phyloP scores from a whole-genome alignment of 2,329 filamentous ascomycete species.

The Nakataea oryzae region DNA sequence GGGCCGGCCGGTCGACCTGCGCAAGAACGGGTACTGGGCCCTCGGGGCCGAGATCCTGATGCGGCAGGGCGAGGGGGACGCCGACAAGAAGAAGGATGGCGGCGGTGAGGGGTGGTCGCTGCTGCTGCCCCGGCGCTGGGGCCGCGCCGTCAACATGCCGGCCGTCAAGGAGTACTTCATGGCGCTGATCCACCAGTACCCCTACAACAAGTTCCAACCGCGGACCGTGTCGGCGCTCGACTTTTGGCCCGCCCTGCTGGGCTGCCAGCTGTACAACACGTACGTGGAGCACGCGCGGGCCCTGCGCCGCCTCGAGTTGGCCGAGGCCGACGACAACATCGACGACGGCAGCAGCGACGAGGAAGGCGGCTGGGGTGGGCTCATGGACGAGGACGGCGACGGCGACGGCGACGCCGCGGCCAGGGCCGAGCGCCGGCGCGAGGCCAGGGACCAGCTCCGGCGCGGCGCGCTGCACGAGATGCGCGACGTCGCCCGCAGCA shows the following conservation, averaged over 20 bases:
- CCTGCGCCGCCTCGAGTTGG: conserved; percentile 22
- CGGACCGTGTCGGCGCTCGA: conserved; percentile 54
- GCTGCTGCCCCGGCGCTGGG: conserved; percentile 22
- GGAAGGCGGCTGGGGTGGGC: conserved; percentile 13
- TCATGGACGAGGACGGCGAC: conserved; percentile 11
- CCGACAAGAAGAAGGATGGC: conserved; percentile 6
- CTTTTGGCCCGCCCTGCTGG: conserved; percentile 75
- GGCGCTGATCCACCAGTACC: conserved; percentile 64
- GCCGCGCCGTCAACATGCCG: conserved; percentile 31
- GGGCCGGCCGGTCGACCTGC: conserved; percentile 54
- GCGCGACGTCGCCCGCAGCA: conserved; percentile 50
- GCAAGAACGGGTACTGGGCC: conserved; percentile 64
- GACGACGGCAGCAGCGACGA: conserved; percentile 14
- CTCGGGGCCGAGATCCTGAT: conserved; percentile 79
- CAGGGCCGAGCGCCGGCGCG: conserved; percentile 12
- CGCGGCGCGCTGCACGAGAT: conserved; percentile 46
- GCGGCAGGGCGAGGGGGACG: conserved; percentile 35
- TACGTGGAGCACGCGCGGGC: conserved; percentile 46
- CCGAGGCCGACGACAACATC: conserved; percentile 18
- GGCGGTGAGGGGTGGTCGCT: conserved; percentile 2
- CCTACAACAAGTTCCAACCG: conserved; percentile 53
- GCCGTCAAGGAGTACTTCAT: conserved; percentile 58
- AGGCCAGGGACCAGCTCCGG: conserved; percentile 29
- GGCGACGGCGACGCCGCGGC: conserved; percentile 5
- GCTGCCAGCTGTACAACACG: conserved; percentile 68